These are phyloP conservation scores for Saturnispora dispora DNA, from an alignment of 805 yeast genomes.

Conservation along the genomic window DNA sequence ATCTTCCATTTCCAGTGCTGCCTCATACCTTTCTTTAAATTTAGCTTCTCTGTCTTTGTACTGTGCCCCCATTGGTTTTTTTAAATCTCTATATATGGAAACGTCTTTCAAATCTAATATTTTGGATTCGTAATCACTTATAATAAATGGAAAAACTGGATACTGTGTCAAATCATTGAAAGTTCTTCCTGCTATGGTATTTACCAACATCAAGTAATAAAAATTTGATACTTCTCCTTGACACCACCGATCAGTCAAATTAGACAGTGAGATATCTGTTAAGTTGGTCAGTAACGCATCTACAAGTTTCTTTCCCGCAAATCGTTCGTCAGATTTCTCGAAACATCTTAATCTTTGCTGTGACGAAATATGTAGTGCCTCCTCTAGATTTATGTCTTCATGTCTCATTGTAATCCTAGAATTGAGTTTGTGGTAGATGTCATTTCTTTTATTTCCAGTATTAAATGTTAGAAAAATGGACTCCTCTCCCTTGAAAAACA, in stretches of 20 bases:
- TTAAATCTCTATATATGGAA: slow-evolving; percentile 57
- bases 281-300: slow-evolving; percentile 12
- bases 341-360: slow-evolving; percentile 17
- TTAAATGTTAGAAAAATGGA: slow-evolving; percentile 60
- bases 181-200: slow-evolving; percentile 81
- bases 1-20: slow-evolving; percentile 46
- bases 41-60: slow-evolving; percentile 45
- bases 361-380: slow-evolving; percentile 44
- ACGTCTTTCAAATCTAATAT: slow-evolving; percentile 58
- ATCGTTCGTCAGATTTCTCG: slow-evolving; percentile 3
- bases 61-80: slow-evolving; percentile 93
- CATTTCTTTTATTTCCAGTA: slow-evolving; percentile 45
- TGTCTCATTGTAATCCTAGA: slow-evolving; percentile 40
- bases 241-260: slow-evolving; percentile 64
- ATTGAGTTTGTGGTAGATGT: slow-evolving; percentile 40
- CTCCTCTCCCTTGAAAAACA: slow-evolving; percentile 65
- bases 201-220: slow-evolving; percentile 68
- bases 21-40: slow-evolving; percentile 65
- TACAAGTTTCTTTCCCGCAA: slow-evolving; percentile 4
- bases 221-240: slow-evolving; percentile 76
- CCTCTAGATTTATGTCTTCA: slow-evolving; percentile 46
- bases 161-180: slow-evolving; percentile 85
- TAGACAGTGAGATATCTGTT: slow-evolving; percentile 20
- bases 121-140: slow-evolving; percentile 71
- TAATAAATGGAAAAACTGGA: slow-evolving; percentile 88